phyloP scores from a whole-genome alignment of 1,284 basidiomycete genomes.

The Ustilago vetiveriae region DNA sequence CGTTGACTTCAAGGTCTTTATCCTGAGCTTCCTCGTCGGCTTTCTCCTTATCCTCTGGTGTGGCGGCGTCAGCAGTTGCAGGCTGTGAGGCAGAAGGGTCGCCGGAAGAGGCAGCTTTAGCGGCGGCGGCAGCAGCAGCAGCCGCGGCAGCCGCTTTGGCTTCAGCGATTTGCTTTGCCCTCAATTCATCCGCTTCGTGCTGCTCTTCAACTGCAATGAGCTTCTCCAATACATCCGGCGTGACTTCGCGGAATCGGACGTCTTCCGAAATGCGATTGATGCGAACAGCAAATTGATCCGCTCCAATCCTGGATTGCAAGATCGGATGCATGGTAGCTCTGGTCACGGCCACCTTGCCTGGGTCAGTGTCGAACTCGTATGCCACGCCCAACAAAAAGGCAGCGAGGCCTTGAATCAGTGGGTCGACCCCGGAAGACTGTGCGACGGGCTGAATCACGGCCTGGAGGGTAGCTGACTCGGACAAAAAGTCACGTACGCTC shows the following conservation, averaged over 20 bases:
- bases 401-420: constrained; percentile 87
- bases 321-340: constrained; percentile 73
- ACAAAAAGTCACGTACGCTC: constrained; percentile 87
- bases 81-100: constrained; percentile 15
- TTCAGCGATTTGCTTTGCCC: constrained; percentile 23
- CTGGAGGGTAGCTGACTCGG: constrained; percentile 85
- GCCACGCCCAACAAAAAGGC: constrained; percentile 90
- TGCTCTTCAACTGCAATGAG: constrained; percentile 39
- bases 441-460: constrained; percentile 85
- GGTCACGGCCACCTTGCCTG: constrained; percentile 48
- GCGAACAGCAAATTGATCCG: constrained; percentile 87
- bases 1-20: constrained; percentile 44
- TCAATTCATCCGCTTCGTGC: constrained; percentile 60
- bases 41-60: constrained; percentile 31
- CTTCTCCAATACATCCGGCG: constrained; percentile 75
- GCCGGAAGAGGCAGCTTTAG: constrained; percentile 8
- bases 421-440: constrained; percentile 84
- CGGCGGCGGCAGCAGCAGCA: constrained; percentile 35
- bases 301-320: constrained; percentile 79
- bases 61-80: constrained; percentile 3
- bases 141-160: constrained; percentile 34
- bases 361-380: constrained; percentile 71
- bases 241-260: constrained; percentile 85
- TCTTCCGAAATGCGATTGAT: constrained; percentile 88
- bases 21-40: constrained; percentile 42